Evolutionary conservation across 1,284 basidiomycete genomes (phyloP).

Genomic region (Cryptococcus floricola): DNA sequence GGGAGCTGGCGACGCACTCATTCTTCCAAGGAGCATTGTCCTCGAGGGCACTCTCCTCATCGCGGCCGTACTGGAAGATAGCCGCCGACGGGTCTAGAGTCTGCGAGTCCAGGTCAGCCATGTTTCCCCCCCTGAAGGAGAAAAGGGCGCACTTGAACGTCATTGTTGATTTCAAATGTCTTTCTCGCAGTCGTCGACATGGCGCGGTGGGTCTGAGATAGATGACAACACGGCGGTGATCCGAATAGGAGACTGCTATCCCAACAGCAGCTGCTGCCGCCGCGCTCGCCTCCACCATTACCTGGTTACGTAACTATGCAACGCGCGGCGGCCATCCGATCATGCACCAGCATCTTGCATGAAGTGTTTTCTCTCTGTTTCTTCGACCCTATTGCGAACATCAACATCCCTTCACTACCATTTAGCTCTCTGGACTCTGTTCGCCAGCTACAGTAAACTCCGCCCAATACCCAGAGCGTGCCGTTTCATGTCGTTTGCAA

Average conservation of each 20-base stretch:
- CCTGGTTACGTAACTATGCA: slow-evolving; percentile 3
- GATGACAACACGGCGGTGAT: not conserved
- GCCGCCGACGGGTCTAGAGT: slow-evolving; percentile 56
- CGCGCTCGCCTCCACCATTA: slow-evolving; percentile 3
- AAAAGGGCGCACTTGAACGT: slow-evolving; percentile 53
- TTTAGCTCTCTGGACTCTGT: not conserved
- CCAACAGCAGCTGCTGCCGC: too few relatives aligned
- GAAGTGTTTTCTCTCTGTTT: too few relatives aligned
- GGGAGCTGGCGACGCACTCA: slow-evolving; percentile 59
- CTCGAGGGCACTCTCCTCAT: slow-evolving; percentile 67
- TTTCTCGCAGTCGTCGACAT: slow-evolving; percentile 50
- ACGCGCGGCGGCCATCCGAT: too few relatives aligned
- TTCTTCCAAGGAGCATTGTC: slow-evolving; percentile 76
- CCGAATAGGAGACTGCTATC: not conserved
- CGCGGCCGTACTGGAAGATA: slow-evolving; percentile 74
- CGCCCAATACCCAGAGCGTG: too few relatives aligned
- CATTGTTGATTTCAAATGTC: slow-evolving; percentile 79
- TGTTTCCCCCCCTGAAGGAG: not conserved
- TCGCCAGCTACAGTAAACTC: not conserved
- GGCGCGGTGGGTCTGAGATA: not conserved
- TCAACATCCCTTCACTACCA: not conserved
- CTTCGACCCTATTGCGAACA: too few relatives aligned
- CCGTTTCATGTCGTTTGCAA: slow-evolving; percentile 6
- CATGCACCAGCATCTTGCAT: too few relatives aligned
- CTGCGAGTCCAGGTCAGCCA: slow-evolving; percentile 12